These are phyloP conservation scores for Vicia villosa DNA, from an alignment of 306 rosid species.

Conservation along the genomic window DNA sequence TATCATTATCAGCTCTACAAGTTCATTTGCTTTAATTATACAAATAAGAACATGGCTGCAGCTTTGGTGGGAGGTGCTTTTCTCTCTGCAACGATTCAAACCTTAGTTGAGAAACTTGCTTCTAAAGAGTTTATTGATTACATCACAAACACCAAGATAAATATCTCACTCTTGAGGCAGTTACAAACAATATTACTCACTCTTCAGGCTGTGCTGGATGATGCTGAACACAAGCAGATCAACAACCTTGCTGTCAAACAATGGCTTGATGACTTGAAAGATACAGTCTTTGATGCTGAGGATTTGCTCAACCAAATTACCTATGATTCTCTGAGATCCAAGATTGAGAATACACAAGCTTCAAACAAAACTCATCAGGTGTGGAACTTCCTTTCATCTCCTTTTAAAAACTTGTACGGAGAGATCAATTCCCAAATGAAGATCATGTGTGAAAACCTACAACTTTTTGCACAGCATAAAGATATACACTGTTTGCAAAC, in stretches of 20 bases:
- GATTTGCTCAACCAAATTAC: neutral
- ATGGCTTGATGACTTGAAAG: neutral
- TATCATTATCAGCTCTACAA: no score
- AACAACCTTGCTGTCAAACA: neutral
- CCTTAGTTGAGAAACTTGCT: neutral
- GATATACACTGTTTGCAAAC: conserved; percentile 37
- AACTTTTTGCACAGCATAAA: conserved; percentile 36
- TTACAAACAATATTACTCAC: neutral
- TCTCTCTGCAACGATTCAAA: neutral
- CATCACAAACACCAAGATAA: neutral
- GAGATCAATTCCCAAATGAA: conserved; percentile 40
- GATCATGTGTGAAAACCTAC: conserved; percentile 22
- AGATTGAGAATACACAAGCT: neutral
- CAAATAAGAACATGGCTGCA: neutral
- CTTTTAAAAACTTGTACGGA: conserved; percentile 30
- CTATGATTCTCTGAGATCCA: neutral
- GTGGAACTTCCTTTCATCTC: conserved; percentile 42
- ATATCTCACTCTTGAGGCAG: neutral
- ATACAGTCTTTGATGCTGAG: neutral
- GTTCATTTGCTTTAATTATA: no score
- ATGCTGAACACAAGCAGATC: neutral
- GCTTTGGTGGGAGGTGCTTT: neutral
- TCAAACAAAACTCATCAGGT: conserved; percentile 28
- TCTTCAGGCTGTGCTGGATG: neutral
- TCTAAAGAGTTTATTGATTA: neutral